Evolutionary conservation across 208 protist species (phyloP), one percentile per base, ranked within the genome.

Genomic region (Crithidia mellificae): DNA sequence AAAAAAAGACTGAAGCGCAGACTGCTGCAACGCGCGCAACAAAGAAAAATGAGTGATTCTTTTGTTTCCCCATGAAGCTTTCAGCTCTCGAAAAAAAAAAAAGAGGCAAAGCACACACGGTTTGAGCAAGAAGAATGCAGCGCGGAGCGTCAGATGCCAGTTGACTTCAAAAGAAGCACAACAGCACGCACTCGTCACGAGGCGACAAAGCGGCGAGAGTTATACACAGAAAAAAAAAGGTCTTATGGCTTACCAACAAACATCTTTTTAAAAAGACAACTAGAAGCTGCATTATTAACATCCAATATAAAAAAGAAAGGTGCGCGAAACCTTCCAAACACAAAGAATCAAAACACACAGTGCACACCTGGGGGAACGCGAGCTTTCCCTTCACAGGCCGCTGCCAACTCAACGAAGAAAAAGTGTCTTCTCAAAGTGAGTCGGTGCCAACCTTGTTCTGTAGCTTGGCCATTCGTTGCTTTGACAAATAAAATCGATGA

Each of bases 1-100:
- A 52, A 67, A 73, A 77, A 77, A 69, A 81, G 47, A 71, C 12
- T 51, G 41, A 50, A n/a, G n/a, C 22, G 34, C 50, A 39, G 22
- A 6, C 19, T 34, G 24, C 19, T 34, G 24, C 47, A 25, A n/a
- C 11, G 8, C 9, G 47, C 46, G 27, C 46, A 51, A 51, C 14
- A 51, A 14, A 51, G 27, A 27, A 27, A 51, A 51, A 27, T 12
- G 11, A 38, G 34, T 5, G 7, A 38, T 11, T 5, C 34, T 38
- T 47, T 20, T 47, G 19, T 15, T 47, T 47, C 15, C 19, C 3
- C 19, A 47, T 17, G 19, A 20, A 47, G 7, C 11, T 47, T 6
- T 47, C 11, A 5, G 7, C 7, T 38, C 34, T 5, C 7, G 7
- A 5, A 38, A 5, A 38, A 14, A 51, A 27, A 27, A 27, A 51